Base-by-base conservation (phyloP, 495 filamentous ascomycete species). In the Antarctomyces pellizariae region DNA sequence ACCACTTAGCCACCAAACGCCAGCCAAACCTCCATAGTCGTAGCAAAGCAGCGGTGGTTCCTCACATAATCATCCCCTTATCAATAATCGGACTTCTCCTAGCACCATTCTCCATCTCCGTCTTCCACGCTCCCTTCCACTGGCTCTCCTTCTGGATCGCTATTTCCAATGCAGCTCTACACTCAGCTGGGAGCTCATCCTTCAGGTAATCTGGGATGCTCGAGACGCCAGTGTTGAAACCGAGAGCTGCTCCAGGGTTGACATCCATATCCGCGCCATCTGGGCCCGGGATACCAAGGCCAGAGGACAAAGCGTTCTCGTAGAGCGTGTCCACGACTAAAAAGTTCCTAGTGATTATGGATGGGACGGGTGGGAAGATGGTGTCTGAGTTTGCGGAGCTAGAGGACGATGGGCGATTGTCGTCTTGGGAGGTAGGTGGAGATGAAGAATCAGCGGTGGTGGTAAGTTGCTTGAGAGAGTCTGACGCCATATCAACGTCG, bases 111-210 rank as follows among this genome's bases (percentile, higher is more conserved):
- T 46, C 36, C 4, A 43, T 47, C 44, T 89, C 80, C 2, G 57
- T 56, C 17, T 56, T 56, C 76, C 76, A 86, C 15, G 47, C 59
- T 9, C 44, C 47, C 48, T 77, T 80, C 82, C 82, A 92, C 24
- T 57, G 47, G 23, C 43, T 46, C 39, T 89, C 76, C 12, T 50
- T 47, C 6, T 51, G 43, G 8, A 67, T 48, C 2, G 75, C 67
- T 17, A 62, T 50, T 10, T 75, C 43, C 21, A 89, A 75, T 0
- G 74, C 70, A 16, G 54, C 46, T 19, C 69, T 64, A 49, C 74
- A 78, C 27, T 82, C 72, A 2, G 62, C 43, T 0, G 76, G 77
- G 15, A 92, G 53, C 35, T 73, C 54, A 6, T 58, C 66, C 18
- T 72, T 42, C 31, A 84, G 60, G 4, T 84, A 75, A 14, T 67